A percentile compares a stretch with the other conserved stretches of the same genome.
Evolutionary conservation across 83 land plant genomes (phyloP).

Genomic region (Picea abies): DNA sequence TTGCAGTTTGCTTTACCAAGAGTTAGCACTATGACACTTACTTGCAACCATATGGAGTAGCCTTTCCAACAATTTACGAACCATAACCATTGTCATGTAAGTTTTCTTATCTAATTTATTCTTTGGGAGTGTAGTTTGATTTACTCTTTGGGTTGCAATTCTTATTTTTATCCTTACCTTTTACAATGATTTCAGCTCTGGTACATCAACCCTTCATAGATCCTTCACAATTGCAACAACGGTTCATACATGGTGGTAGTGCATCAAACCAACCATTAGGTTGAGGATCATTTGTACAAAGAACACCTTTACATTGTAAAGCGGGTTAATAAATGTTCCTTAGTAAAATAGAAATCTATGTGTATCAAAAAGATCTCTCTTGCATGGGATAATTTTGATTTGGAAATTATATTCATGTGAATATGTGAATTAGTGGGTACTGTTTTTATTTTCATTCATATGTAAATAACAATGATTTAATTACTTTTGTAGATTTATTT

Average conservation of each 20-base stretch:
- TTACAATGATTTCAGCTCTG: constrained; percentile 26
- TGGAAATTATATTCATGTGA: not conserved
- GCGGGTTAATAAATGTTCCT: not conserved
- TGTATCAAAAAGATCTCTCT: not conserved
- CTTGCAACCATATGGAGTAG: no score
- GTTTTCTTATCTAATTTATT: no score
- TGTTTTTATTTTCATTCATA: no score
- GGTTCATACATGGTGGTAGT: constrained; percentile 51
- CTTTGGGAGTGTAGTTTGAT: no score
- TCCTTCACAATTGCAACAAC: constrained; percentile 44
- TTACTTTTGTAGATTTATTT: no score
- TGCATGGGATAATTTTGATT: not conserved
- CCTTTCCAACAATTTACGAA: no score
- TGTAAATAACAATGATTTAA: no score
- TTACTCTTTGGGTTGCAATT: not conserved
- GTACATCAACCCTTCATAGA: constrained; percentile 40
- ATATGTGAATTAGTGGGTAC: no score
- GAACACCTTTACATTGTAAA: constrained; percentile 10
- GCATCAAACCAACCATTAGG: constrained; percentile 67
- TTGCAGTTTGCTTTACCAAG: no score
- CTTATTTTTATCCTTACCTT: constrained; percentile 3
- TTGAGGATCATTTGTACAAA: constrained; percentile 18
- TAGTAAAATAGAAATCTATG: no score
- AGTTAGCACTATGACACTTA: no score
- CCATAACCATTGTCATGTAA: no score